These are phyloP conservation scores for Penicillium sp. DNA, from an alignment of 2,329 filamentous ascomycete genomes.

Conservation along the genomic window DNA sequence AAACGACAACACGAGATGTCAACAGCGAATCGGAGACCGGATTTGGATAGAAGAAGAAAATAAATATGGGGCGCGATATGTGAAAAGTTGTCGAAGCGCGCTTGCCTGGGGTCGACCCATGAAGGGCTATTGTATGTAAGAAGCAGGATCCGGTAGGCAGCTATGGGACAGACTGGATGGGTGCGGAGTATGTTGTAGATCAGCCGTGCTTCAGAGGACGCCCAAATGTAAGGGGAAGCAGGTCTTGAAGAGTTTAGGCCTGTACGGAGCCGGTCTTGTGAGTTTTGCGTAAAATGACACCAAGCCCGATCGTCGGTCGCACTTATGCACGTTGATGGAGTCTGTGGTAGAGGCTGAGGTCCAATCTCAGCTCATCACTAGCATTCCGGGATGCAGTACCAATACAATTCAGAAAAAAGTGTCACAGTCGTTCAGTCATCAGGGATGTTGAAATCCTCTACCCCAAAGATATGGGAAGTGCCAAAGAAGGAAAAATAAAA, in stretches of 20 bases:
- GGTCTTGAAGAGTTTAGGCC: slow-evolving; percentile 5
- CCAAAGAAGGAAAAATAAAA: background rate
- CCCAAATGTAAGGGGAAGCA: slow-evolving; percentile 18
- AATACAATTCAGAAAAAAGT: background rate
- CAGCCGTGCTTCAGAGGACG: slow-evolving; percentile 9
- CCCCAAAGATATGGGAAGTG: background rate
- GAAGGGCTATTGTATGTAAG: slow-evolving; percentile 15
- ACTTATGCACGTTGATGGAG: slow-evolving; percentile 35
- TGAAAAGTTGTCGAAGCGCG: slow-evolving; percentile 17
- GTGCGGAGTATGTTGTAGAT: slow-evolving; percentile 22
- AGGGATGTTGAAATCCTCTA: background rate
- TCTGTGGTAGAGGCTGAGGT: slow-evolving; percentile 18
- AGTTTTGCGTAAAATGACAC: slow-evolving; percentile 5
- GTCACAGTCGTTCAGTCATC: background rate
- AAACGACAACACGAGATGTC: slow-evolving; percentile 13
- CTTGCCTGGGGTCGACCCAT: slow-evolving; percentile 16
- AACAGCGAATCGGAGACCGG: slow-evolving; percentile 15
- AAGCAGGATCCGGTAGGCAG: slow-evolving; percentile 10
- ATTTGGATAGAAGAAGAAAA: slow-evolving; percentile 2
- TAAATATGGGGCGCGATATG: slow-evolving; percentile 9
- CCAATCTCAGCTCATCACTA: slow-evolving; percentile 11
- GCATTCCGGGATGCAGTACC: slow-evolving; percentile 13
- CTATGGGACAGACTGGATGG: slow-evolving; percentile 13
- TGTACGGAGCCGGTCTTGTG: background rate
- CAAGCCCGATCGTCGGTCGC: slow-evolving; percentile 31